Evolutionary conservation across 768 basidiomycete species (phyloP).

Genomic region (Sutorius australiensis): DNA sequence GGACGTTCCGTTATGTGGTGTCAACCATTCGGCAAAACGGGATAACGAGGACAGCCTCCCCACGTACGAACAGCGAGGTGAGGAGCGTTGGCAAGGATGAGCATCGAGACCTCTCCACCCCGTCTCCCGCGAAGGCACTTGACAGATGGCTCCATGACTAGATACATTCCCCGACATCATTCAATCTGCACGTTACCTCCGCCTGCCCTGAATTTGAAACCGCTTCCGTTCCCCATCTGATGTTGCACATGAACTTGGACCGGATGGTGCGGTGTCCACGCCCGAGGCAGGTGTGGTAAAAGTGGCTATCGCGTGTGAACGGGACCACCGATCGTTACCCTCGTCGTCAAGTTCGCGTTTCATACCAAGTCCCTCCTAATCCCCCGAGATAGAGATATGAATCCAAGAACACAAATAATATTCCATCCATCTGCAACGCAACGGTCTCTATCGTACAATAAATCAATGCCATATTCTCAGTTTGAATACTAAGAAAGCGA

Average conservation of each 20-base stretch:
- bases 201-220: not conserved
- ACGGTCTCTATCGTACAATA: conserved; percentile 34
- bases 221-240: conserved; percentile 7
- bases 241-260: conserved; percentile 2
- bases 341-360: conserved; percentile 13
- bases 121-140: conserved; percentile 17
- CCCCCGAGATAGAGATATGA: not conserved
- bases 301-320: conserved; percentile 1
- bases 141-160: not conserved
- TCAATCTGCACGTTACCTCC: not conserved
- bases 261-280: not conserved
- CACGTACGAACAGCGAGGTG: not conserved
- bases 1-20: not conserved
- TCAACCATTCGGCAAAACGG: not conserved
- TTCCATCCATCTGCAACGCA: conserved; percentile 29
- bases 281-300: not conserved
- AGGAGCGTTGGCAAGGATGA: not conserved
- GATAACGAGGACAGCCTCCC: not conserved
- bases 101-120: not conserved
- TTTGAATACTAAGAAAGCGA: conserved; percentile 5
- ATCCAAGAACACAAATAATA: conserved; percentile 30
- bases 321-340: conserved; percentile 6
- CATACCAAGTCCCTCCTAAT: conserved; percentile 2
- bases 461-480: conserved; percentile 34
- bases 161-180: not conserved